Evolutionary conservation across 345 rosid species (phyloP).

Genomic region (Abelmoschus esculentus): DNA sequence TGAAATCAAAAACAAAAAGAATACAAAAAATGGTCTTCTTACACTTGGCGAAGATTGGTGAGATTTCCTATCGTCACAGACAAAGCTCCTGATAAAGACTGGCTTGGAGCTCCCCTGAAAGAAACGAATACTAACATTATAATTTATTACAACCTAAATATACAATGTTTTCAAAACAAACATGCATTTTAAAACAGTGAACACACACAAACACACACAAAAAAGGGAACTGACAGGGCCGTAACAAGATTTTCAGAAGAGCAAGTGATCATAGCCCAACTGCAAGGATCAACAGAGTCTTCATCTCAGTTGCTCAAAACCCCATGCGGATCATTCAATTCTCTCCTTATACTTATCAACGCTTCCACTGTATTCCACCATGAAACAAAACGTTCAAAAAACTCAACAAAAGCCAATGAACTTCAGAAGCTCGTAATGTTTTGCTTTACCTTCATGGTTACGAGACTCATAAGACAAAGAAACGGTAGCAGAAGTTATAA

Average conservation of each 20-base stretch:
- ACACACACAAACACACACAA: not conserved
- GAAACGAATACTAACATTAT: not conserved
- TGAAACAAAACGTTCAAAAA: not conserved
- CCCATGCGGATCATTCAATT: slow-evolving; percentile 72
- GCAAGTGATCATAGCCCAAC: slow-evolving; percentile 94
- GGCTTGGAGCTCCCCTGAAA: slow-evolving; percentile 86
- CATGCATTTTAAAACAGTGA: not conserved
- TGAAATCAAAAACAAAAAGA: not conserved
- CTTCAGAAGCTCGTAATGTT: not conserved
- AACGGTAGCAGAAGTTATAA: slow-evolving; percentile 23
- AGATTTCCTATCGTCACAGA: slow-evolving; percentile 69
- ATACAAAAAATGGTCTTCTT: slow-evolving; percentile 18
- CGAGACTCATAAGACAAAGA: slow-evolving; percentile 62
- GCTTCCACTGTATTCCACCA: slow-evolving; percentile 57
- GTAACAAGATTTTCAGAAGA: slow-evolving; percentile 70
- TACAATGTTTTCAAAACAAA: not conserved
- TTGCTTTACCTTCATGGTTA: slow-evolving; percentile 69
- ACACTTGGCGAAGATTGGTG: slow-evolving; percentile 91
- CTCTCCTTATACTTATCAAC: slow-evolving; percentile 49
- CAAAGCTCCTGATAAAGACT: slow-evolving; percentile 78
- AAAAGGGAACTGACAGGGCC: slow-evolving; percentile 52
- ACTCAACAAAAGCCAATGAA: not conserved
- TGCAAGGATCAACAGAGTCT: slow-evolving; percentile 93
- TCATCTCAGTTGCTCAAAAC: slow-evolving; percentile 89
- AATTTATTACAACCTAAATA: not conserved